Evolutionary conservation across 139 green algal genomes (phyloP), one percentile per base, ranked within the genome.

Genomic region (Tetradesmus lagerheimii): DNA sequence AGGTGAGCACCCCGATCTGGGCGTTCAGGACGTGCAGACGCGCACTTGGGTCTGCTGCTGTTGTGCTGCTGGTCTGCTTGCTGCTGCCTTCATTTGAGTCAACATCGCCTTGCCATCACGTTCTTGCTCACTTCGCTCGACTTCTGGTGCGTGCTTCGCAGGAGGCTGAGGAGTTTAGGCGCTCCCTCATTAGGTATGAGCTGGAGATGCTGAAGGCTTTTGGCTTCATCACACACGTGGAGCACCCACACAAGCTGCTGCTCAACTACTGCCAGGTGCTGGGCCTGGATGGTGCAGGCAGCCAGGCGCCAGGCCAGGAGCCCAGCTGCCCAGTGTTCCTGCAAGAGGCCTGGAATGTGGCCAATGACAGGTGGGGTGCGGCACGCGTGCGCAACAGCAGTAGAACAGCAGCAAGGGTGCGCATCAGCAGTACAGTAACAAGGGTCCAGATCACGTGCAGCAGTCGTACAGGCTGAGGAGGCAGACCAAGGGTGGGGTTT

Each of bases 171-270:
- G 74, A 89, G 71, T 83, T 97, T 86, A 97, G 97, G 89, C 86
- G 93, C 23, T 77, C 92, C 31, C 77, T 97, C n/a, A 92, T 97
- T 5, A 91, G 87, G 16, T 95, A 95, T 2, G 97, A 99, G 94
- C 92, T 95, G 2, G 93, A 96, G 53, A 92, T 99, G 85, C 95
- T 99, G 39, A 94, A 95, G 38, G 92, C 93, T 66, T 94, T 92
- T 75, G 96, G 96, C 25, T 98, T 98, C 88, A 94, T 99, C 15
- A 88, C 95, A 47, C 95, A 99, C 89, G 95, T 97, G 62, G 96
- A 99, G 79, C 97, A 99, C 89, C 97, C 97, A 0, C 97, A 99
- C 93, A 98, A 98, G 88, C 96, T 97, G 71, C 90, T 98, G 37
- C 94, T 99, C 83, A 97, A 94, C 90, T 97, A 98, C 86, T 87